Base-by-base conservation (phyloP, 495 filamentous ascomycete species). In the Xanthoparmelia taractica region DNA sequence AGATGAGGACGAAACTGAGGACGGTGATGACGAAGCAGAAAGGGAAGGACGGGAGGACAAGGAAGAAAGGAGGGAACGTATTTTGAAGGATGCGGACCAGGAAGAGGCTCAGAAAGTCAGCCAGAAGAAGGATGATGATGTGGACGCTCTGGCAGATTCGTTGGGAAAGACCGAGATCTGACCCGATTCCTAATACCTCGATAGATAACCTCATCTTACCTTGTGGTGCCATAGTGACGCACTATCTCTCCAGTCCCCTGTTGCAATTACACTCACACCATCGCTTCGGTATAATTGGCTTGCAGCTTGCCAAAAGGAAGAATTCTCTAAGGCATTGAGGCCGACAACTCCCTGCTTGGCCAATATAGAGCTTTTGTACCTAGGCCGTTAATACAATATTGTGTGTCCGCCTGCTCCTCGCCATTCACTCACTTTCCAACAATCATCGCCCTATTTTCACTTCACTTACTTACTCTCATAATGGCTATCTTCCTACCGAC, bases 61-160 rank as follows among this genome's bases (percentile, higher is more conserved):
- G 12, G 63, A 55, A 17, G 61, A 60, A 38, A 69, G 66, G 68
- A 76, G 75, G 18, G 80, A 81, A 60, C 75, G 74, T 69, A 69
- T 86, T 0, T 69, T 90, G 62, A 84, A 88, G 73, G 85, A 89
- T 65, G 84, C 86, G 29, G 83, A 92, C 50, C 77, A 81, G 68
- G 89, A 85, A 8, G 88, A 94, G 75, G 81, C 88, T 59, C 79
- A 89, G 76, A 85, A 88, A 57, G 85, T 87, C 13, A 78, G 84
- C 17, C 83, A 90, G 74, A 75, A 82, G 70, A 80, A 91, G 71
- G 90, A 96, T 73, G 78, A 80, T 68, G 86, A 87, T 34, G 89
- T 97, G 41, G 92, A 97, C 71, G 84, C 84, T 23, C 77, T 96
- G 65, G 89, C 91, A 11, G 84, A 86, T 68, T 78, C 82, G 67